Evolutionary conservation across 805 yeast genomes (phyloP).

Genomic region (Yarrowia porcina): DNA sequence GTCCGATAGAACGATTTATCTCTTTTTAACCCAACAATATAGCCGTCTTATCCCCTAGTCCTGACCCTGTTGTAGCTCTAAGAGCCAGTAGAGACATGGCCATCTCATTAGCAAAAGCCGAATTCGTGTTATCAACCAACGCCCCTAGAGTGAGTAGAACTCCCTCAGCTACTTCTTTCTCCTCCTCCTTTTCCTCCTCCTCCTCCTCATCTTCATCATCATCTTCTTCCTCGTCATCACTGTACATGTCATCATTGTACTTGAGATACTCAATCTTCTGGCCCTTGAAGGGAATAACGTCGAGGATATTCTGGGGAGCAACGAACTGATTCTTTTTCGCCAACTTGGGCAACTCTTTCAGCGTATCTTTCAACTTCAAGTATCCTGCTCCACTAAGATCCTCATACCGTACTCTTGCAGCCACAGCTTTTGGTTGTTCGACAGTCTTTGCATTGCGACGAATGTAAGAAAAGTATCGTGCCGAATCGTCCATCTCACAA

Average conservation of each 20-base stretch:
- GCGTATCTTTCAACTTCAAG: neutral
- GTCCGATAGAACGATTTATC: too few species aligned
- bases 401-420: neutral
- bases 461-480: neutral
- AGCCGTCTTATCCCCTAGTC: neutral
- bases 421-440: neutral
- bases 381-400: neutral
- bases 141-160: neutral
- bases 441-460: neutral
- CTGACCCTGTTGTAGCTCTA: neutral
- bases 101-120: constrained; percentile 8
- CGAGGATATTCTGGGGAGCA: neutral
- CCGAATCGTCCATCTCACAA: neutral
- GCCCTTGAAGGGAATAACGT: neutral
- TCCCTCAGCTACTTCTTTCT: neutral
- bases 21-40: neutral
- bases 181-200: neutral
- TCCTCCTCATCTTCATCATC: neutral
- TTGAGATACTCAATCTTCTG: constrained; percentile 3
- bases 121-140: neutral
- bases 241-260: neutral
- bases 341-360: neutral
- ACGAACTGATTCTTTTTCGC: neutral
- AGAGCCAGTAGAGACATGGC: neutral
- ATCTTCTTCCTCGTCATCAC: neutral